These are phyloP conservation scores for Diaporthe amygdali DNA, from an alignment of 2,329 filamentous ascomycete species.

Conservation along the genomic window DNA sequence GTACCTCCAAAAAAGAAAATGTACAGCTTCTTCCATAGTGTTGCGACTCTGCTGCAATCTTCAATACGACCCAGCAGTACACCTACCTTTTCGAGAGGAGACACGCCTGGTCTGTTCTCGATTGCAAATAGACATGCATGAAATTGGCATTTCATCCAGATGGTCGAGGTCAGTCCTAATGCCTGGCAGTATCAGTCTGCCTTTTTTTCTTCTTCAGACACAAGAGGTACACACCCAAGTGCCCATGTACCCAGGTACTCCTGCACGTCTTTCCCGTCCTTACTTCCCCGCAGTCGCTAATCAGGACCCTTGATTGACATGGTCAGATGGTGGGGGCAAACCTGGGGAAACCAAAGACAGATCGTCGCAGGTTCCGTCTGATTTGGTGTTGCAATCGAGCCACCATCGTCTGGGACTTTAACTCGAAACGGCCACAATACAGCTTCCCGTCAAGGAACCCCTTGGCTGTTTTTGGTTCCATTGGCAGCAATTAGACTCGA, in stretches of 20 bases:
- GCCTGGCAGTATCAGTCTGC: no score
- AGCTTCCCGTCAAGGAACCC: not conserved
- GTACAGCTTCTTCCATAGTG: not conserved
- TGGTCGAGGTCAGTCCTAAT: no score
- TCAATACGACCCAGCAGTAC: not conserved
- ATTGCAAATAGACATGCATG: not conserved
- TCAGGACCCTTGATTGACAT: not conserved
- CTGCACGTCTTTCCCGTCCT: no score
- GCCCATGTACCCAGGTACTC: not conserved
- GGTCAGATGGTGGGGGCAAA: not conserved
- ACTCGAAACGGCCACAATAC: not conserved
- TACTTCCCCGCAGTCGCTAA: not conserved
- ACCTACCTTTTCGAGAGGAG: not conserved
- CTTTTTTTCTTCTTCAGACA: no score
- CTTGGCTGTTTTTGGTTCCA: not conserved
- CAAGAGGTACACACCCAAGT: not conserved
- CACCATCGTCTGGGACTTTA: not conserved
- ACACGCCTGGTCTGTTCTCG: not conserved
- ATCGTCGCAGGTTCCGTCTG: slow-evolving; percentile 7
- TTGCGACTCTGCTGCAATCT: not conserved
- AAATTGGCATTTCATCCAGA: no score
- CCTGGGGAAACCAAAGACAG: not conserved
- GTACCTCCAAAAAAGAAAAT: no score
- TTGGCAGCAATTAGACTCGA: no score
- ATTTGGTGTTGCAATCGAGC: not conserved